Evolutionary conservation across 306 rosid genomes (phyloP), one percentile per base, ranked within the genome.

Genomic region (Prunus kanzakura): DNA sequence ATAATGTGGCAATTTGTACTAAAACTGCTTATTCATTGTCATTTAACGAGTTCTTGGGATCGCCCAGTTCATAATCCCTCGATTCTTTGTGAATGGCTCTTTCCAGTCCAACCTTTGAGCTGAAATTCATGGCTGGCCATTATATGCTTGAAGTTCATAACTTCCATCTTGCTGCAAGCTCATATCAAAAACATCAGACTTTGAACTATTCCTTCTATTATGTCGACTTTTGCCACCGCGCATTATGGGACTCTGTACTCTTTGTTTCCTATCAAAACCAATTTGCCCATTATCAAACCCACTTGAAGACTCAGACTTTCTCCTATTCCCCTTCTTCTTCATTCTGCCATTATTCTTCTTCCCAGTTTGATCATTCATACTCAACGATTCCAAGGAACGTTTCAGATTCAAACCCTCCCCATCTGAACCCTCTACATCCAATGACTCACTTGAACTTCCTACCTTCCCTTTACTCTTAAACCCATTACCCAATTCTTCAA

Each of bases 161-260:
- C 86, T 89, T 67, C 97, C 98, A 72, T 92, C 96, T 56, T 82
- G 82, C 79, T 82, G 86, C 86, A 90, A 86, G 79, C 78, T 86
- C 97, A 95, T 90, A 74, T 92, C 92, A 69, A 83, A 89, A 47
- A 89, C 89, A 65, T 88, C 88, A 32, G 95, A 84, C 47, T 72
- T 63, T 47, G 82, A 49, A 75, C 79, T 73, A 79, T 81, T 78
- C 72, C 79, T 50, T 67, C 71, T 73, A 75, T 25, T 55, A 47
- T 57, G 25, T 66, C 71, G 67, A 71, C 65, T 50, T 57, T 54
- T 75, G 18, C 70, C 81, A 66, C 84, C 52, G 16, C 27, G 81
- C 69, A 22, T 11, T 50, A 20, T 22, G 50, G 84, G 66, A 69
- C 67, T 55, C 29, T 75, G 75, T 47, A 77, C 74, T 80, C 88